Conservation (phyloP, 768 basidiomycete species). For the Tricholoma terreum region DNA sequence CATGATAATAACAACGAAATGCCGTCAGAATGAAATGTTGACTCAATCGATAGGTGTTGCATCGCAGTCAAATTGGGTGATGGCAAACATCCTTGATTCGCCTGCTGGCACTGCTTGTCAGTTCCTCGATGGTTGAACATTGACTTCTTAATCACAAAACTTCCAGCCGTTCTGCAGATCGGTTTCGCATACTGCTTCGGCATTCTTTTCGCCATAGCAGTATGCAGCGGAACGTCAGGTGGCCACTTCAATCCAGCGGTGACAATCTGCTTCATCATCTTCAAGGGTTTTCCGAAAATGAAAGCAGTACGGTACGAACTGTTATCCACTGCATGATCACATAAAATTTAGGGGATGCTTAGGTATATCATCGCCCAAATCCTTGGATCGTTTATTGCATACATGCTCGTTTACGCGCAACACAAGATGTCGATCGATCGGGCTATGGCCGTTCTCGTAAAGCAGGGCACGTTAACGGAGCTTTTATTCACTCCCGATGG, state of each 20-base stretch:
- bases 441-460: slow-evolving; percentile 30
- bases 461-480: slow-evolving; percentile 22
- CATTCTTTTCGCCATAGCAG: slow-evolving; percentile 53
- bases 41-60: slow-evolving; percentile 43
- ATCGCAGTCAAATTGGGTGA: slow-evolving; percentile 46
- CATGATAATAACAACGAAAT: too few relatives aligned
- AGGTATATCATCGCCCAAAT: slow-evolving; percentile 70
- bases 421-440: slow-evolving; percentile 49
- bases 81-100: slow-evolving; percentile 43
- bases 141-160: slow-evolving; percentile 1
- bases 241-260: slow-evolving; percentile 68
- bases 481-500: slow-evolving; percentile 38
- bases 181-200: slow-evolving; percentile 59
- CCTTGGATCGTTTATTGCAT: slow-evolving; percentile 62
- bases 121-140: slow-evolving; percentile 16
- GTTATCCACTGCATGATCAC: background rate
- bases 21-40: background rate
- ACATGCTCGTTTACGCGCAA: slow-evolving; percentile 57
- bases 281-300: slow-evolving; percentile 50
- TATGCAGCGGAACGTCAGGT: slow-evolving; percentile 53
- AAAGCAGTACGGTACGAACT: slow-evolving; percentile 47
- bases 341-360: background rate
- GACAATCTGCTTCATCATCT: slow-evolving; percentile 49
- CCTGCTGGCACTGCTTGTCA: slow-evolving; percentile 46
- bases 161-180: slow-evolving; percentile 50